Base-by-base conservation (phyloP, 176 grass and related monocot genomes). In the Eragrostis curvula region DNA sequence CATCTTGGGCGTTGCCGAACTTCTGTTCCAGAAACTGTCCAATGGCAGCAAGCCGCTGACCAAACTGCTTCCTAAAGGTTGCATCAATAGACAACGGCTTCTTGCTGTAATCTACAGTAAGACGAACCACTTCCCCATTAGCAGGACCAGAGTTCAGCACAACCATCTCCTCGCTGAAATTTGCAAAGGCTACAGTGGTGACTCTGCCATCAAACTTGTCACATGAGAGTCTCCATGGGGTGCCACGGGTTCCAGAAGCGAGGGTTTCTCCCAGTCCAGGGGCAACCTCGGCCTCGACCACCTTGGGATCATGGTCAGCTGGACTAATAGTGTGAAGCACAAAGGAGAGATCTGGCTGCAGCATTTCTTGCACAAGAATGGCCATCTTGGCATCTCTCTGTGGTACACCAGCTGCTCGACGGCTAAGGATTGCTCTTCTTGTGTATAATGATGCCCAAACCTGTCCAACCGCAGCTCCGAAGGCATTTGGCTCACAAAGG, bases 371-470 rank as follows among this genome's bases (percentile, higher is more conserved):
- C 43, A 98, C 96, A 65, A 98, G 81, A 72, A 98, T 58, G 13
- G 96, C 96, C 96, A 98, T 98, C 72, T 80, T 91, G 8, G 96
- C 92, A 0, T 95, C 86, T 75, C 63, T 77, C 81, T 98, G 92
- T 45, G 92, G 89, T 39, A 98, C 88, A 79, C 91, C 93, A 60
- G 90, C 92, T 0, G 40, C 90, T 75, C 92, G 89, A 30, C 96
- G 90, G 68, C 96, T 95, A 71, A 98, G 84, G 57, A 98, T 88
- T 70, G 92, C 92, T 45, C 96, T 90, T 68, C 92, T 85, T n/a
- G 96, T 91, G 86, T 95, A 98, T 47, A 98, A 88, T 23, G 96
- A 98, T 58, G 96, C 96, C 96, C 92, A 98, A 32, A 98, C 92
- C 48, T 64, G 82, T 15, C 81, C 84, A 20, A 95, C 78, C 5